Base-by-base conservation (phyloP, 495 filamentous ascomycete genomes). In the Xylaria nigripes region DNA sequence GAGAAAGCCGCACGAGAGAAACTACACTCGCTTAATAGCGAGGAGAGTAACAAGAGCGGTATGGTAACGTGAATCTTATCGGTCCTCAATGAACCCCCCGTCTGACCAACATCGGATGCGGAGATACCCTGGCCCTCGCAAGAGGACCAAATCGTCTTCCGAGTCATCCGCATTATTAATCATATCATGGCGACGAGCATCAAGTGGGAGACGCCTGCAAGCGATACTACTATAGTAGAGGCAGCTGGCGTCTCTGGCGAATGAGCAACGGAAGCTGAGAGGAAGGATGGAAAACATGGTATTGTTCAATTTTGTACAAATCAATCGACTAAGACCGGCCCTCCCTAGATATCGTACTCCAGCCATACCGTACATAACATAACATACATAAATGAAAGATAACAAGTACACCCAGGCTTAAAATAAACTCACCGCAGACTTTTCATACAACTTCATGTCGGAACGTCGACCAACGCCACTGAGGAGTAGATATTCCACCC, bases 311-410 rank as follows among this genome's bases (percentile, higher is more conserved):
- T n/a, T 30, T 10, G 27, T 30, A 10, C 18, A 18, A 24, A 53
- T 24, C 32, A 45, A 45, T 45, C 40, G 50, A 53, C 29, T 53
- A 53, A 36, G 45, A 45, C 50, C 42, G 41, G 41, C 50, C 16
- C 15, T 27, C 50, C 50, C 30, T 1, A 6, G 27, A 24, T 22
- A 43, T 30, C 27, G 49, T 32, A 12, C 5, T 1, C 44, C 44
- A 45, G 13, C 21, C 4, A 34, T 52, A 18, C 10, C 42, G 19
- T 45, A 52, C 42, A 19, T 52, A 52, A 36, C 18, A 52, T 45
- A 22, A 6, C 44, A 15, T 41, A 25, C 22, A 36, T 24, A 29
- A 42, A 51, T 29, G n/a, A 51, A n/a, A n/a, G n/a, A n/a, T n/a
- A n/a, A n/a, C n/a, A n/a, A n/a, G 13, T 6, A 36, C 3, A 36